Evolutionary conservation across 768 basidiomycete genomes (phyloP).

Genomic region (Russula virescens): DNA sequence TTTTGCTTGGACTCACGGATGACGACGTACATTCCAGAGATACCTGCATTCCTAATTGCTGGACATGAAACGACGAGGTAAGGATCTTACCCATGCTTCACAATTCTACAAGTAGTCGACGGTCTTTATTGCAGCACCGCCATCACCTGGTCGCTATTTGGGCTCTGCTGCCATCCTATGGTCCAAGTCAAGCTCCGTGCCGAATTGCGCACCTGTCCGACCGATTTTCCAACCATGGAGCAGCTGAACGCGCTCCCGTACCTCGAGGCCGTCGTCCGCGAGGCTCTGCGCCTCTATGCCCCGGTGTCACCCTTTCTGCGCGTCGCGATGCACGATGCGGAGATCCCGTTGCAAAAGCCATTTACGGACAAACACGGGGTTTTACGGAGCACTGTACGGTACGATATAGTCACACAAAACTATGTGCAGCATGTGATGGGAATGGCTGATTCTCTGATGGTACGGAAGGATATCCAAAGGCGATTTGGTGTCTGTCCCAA

Average conservation of each 20-base stretch:
- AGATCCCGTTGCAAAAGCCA: conserved; percentile 29
- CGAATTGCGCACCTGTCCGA: conserved; percentile 29
- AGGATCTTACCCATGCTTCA: not conserved
- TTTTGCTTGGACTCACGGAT: no score
- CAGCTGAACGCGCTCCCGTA: conserved; percentile 30
- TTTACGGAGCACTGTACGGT: conserved; percentile 18
- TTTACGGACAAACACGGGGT: conserved; percentile 23
- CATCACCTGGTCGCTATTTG: conserved; percentile 34
- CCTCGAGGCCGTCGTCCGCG: conserved; percentile 32
- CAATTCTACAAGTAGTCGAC: not conserved
- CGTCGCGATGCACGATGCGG: conserved; percentile 27
- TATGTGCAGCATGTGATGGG: no score
- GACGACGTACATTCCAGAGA: conserved; percentile 24
- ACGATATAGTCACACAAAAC: not conserved
- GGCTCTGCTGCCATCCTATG: conserved; percentile 29
- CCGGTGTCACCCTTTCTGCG: conserved; percentile 27
- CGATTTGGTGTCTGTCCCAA: conserved; percentile 26
- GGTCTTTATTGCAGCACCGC: conserved; percentile 23
- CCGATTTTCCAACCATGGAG: conserved; percentile 28
- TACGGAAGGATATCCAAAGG: conserved; percentile 18
- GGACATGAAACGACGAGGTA: conserved; percentile 29
- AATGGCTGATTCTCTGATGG: not conserved
- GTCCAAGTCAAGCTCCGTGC: conserved; percentile 33
- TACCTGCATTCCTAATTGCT: conserved; percentile 31
- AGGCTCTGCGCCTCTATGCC: conserved; percentile 29